Base-by-base conservation (phyloP, 805 yeast genomes). In the Barnettozyma wickerhamii region DNA sequence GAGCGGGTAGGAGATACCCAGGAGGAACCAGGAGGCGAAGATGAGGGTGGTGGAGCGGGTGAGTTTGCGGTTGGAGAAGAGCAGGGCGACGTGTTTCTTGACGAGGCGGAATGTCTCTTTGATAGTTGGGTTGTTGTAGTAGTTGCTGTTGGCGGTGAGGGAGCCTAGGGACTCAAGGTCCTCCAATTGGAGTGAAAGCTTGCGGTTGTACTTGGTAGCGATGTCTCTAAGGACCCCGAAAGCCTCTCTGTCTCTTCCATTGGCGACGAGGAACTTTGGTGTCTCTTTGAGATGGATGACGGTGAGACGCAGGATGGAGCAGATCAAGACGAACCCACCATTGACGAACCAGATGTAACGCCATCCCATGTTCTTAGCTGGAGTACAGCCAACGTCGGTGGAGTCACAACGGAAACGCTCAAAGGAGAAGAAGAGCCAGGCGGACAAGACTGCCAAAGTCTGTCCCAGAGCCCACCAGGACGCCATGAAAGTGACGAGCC, bases 391-490 rank as follows among this genome's bases (percentile, higher is more conserved):
- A 30, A 60, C 33, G n/a, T 55, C 68, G 6, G 52, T 42, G 58
- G 65, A 51, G 19, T 62, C 77, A 52, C 82, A 75, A 7, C 73
- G 66, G 47, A 63, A 62, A 38, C 66, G 62, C n/a, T 76, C 69
- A 30, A 43, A 30, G 13, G 52, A 48, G 34, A 76, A 59, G 39
- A 72, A 71, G 1, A 74, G 77, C 75, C 78, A 76, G 2, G 77
- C 68, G 24, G 71, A 48, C 21, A 73, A 51, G 20, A 62, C 64
- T 5, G 75, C 71, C 28, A 75, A 60, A 4, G 76, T 66, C 49
- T 75, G 80, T 28, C 80, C 81, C 29, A 76, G 59, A 28, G 78
- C 73, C 82, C 81, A 76, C 72, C 68, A 77, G 20, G 68, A 62
- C 27, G 78, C 74, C 60, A 75, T 66, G 24, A 71, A 62, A 3